These are phyloP conservation scores for Septoria petroselini DNA, from an alignment of 2,329 filamentous ascomycete genomes.

Conservation along the genomic window DNA sequence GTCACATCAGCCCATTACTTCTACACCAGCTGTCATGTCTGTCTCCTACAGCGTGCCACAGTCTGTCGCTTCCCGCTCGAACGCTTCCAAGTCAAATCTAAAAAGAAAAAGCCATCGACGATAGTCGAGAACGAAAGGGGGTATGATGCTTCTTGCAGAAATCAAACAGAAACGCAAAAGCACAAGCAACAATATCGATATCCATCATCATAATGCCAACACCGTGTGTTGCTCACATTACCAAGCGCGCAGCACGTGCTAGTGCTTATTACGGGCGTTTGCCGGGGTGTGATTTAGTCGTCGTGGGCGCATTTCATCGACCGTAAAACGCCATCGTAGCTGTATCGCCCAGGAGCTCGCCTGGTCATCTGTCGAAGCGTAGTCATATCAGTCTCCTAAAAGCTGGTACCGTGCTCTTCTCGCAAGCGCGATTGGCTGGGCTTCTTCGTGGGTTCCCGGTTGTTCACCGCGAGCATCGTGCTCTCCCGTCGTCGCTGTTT, in stretches of 20 bases:
- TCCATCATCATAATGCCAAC: constrained; percentile 4
- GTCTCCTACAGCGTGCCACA: neutral
- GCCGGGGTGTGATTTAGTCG: constrained; percentile 1
- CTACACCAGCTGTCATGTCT: neutral
- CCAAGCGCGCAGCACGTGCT: neutral
- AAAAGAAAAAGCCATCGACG: neutral
- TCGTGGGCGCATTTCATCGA: constrained; percentile 6
- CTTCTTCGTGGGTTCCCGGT: constrained; percentile 35
- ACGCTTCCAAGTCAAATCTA: constrained; percentile 12
- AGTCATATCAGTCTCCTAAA: constrained; percentile 22
- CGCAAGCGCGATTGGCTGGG: constrained; percentile 36
- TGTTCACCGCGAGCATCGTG: constrained; percentile 31
- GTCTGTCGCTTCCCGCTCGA: constrained; percentile 15
- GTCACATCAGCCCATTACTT: neutral
- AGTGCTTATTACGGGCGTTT: neutral
- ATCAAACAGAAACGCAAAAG: constrained; percentile 9
- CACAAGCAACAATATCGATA: constrained; percentile 8
- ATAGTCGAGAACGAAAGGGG: constrained; percentile 19
- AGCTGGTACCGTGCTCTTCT: constrained; percentile 34
- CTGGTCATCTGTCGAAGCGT: constrained; percentile 19
- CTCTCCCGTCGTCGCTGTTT: constrained; percentile 35
- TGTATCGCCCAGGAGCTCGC: constrained; percentile 13
- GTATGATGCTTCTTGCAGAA: constrained; percentile 25
- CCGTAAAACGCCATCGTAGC: constrained; percentile 8
- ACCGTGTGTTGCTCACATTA: constrained; percentile 2